Percentiles rank a stretch among this genome's conserved stretches.
phyloP scores from a whole-genome alignment of 1,284 basidiomycete genomes.

The Puccinia polysora region DNA sequence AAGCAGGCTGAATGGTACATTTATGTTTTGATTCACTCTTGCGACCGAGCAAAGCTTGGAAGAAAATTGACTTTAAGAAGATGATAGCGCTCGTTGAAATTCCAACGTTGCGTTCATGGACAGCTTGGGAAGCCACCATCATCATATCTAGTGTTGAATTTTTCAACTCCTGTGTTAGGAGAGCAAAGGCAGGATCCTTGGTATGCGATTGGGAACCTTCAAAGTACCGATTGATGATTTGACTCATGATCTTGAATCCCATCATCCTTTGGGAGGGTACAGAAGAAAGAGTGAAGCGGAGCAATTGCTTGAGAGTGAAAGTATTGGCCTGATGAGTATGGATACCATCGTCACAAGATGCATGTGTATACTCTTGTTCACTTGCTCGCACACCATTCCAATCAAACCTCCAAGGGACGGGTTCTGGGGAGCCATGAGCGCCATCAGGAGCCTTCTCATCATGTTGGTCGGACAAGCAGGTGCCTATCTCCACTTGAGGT shows the following conservation, averaged over 20 bases:
- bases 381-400: slow-evolving; percentile 21
- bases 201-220: background rate
- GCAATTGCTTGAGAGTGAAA: slow-evolving; percentile 27
- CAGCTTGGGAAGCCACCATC: slow-evolving; percentile 26
- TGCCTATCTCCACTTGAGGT: background rate
- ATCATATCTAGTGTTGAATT: slow-evolving; percentile 26
- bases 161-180: slow-evolving; percentile 16
- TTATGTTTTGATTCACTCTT: slow-evolving; percentile 6
- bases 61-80: slow-evolving; percentile 25
- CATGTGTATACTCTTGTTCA: background rate
- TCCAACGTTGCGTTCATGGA: slow-evolving; percentile 35
- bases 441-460: background rate
- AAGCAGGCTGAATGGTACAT: slow-evolving; percentile 11
- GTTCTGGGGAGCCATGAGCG: background rate
- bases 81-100: slow-evolving; percentile 22
- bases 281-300: slow-evolving; percentile 33
- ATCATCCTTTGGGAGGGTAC: slow-evolving; percentile 39
- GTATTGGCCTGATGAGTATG: slow-evolving; percentile 24
- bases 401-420: slow-evolving; percentile 7
- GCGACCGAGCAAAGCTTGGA: background rate
- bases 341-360: background rate
- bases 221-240: slow-evolving; percentile 32
- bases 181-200: background rate
- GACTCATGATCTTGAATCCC: slow-evolving; percentile 39
- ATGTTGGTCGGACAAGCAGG: background rate